phyloP scores from a whole-genome alignment of 2,329 filamentous ascomycete species.

The Lasiodiplodia theobromae region DNA sequence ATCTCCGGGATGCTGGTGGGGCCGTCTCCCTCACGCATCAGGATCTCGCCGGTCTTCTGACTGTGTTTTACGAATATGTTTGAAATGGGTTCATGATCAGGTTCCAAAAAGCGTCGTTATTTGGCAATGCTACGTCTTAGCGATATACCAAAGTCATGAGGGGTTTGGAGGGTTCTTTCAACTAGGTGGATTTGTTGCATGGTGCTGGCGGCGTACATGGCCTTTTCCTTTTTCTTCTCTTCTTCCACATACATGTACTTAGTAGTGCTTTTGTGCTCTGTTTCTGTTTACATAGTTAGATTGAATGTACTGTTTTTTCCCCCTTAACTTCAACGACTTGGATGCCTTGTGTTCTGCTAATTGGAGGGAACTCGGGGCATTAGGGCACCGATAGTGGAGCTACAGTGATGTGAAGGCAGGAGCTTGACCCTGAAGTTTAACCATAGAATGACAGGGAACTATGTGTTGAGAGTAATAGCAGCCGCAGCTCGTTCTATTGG shows the following conservation, averaged over 20 bases:
- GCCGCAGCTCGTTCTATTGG: too few relatives aligned
- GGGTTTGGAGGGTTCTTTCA: background rate
- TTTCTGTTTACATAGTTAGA: background rate
- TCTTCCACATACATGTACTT: background rate
- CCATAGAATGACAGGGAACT: too few relatives aligned
- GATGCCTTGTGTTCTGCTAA: background rate
- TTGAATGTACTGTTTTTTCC: background rate
- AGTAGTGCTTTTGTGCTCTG: background rate
- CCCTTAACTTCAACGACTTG: background rate
- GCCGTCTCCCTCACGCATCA: background rate
- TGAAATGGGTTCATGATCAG: background rate
- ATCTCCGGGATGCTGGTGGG: background rate
- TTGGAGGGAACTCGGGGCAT: too few relatives aligned
- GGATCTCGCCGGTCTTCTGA: background rate
- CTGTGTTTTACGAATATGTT: background rate
- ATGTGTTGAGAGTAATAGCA: too few relatives aligned
- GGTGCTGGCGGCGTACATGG: background rate
- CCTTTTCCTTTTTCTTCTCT: background rate
- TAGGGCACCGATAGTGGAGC: too few relatives aligned
- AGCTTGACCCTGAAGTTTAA: too few relatives aligned
- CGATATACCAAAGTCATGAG: constrained; percentile 13
- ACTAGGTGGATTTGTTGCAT: background rate
- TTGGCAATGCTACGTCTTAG: constrained; percentile 17
- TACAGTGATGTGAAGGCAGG: too few relatives aligned
- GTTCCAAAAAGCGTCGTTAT: constrained; percentile 14